phyloP scores from a whole-genome alignment of 2,329 filamentous ascomycete genomes.

The Alternaria gaisen region DNA sequence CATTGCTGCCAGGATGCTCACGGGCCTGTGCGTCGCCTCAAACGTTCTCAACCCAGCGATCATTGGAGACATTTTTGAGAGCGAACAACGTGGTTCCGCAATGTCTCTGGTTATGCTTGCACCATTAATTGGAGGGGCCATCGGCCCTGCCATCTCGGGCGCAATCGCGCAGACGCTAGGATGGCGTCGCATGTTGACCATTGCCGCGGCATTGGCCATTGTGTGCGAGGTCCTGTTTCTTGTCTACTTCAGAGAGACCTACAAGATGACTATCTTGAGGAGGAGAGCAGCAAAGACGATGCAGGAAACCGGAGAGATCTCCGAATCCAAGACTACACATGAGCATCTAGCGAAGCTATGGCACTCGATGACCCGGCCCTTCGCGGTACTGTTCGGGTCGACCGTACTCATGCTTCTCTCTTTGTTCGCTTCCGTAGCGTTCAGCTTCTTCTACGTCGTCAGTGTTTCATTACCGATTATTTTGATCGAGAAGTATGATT shows the following conservation, averaged over 20 bases:
- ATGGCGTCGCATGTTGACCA: conserved; percentile 65
- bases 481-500: conserved; percentile 52
- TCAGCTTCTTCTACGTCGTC: conserved; percentile 58
- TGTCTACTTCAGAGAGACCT: conserved; percentile 66
- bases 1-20: conserved; percentile 56
- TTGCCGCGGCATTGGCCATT: conserved; percentile 59
- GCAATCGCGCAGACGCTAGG: conserved; percentile 64
- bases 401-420: conserved; percentile 64
- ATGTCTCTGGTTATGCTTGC: conserved; percentile 67
- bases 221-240: conserved; percentile 63
- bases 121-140: conserved; percentile 65
- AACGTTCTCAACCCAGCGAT: conserved; percentile 70
- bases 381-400: conserved; percentile 57
- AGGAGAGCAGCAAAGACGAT: conserved; percentile 30
- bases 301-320: conserved; percentile 18
- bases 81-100: conserved; percentile 65
- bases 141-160: conserved; percentile 65
- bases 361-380: conserved; percentile 53
- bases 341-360: conserved; percentile 41
- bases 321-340: conserved; percentile 22
- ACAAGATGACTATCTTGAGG: conserved; percentile 64
- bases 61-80: conserved; percentile 68
- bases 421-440: conserved; percentile 54
- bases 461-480: conserved; percentile 57
- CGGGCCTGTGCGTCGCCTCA: conserved; percentile 55